Conservation (phyloP, 2,329 filamentous ascomycete species). For the Colletotrichum orchidophilum region DNA sequence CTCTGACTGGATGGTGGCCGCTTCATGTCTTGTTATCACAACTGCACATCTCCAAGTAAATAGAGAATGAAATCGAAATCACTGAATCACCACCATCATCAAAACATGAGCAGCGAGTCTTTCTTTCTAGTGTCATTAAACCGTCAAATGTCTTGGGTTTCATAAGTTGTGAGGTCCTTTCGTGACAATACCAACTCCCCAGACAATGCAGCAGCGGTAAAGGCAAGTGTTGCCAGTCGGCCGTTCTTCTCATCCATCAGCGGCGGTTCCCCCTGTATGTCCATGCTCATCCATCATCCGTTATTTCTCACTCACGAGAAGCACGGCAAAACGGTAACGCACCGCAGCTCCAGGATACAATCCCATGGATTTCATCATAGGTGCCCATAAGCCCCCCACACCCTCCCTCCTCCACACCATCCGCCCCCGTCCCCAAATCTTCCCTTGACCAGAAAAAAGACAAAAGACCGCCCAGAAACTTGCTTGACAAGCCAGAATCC, state of each 20-base stretch:
- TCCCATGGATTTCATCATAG: not conserved
- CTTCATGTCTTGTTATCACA: not conserved
- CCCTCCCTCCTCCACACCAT: not conserved
- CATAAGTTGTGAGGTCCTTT: constrained; percentile 25
- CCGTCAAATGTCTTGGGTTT: constrained; percentile 29
- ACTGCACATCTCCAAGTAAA: not conserved
- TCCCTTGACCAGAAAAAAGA: not conserved
- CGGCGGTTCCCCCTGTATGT: not conserved
- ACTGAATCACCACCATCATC: not conserved
- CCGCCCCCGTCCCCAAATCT: not conserved
- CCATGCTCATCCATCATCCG: not conserved
- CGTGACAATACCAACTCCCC: constrained; percentile 17
- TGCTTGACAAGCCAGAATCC: constrained; percentile 10
- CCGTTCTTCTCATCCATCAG: constrained; percentile 11
- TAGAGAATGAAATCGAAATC: not conserved
- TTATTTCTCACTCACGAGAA: no score
- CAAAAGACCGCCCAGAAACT: constrained; percentile 6
- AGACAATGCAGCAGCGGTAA: constrained; percentile 21
- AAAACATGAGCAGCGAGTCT: not conserved
- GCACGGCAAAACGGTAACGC: no score
- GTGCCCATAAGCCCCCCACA: not conserved
- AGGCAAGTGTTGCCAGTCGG: not conserved
- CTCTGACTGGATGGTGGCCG: not conserved
- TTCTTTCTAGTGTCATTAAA: constrained; percentile 30
- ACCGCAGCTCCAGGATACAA: no score